These are phyloP conservation scores for Penicillium janthinellum DNA, from an alignment of 2,329 filamentous ascomycete genomes.

Conservation along the genomic window DNA sequence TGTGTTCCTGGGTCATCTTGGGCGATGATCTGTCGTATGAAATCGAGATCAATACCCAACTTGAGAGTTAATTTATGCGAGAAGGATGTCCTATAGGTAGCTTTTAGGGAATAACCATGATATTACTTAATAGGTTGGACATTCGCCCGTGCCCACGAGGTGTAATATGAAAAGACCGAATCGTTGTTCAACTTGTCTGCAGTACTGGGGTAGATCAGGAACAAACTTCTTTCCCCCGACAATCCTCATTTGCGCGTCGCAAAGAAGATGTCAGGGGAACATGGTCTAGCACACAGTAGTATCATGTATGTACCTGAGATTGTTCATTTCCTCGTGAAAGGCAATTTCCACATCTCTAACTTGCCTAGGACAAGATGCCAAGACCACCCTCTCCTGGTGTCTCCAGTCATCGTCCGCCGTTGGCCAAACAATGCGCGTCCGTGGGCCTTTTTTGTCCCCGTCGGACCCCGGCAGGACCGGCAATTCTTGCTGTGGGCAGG, in stretches of 20 bases:
- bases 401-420: slow-evolving; percentile 4
- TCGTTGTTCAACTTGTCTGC: not conserved
- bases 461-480: not conserved
- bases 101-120: not conserved
- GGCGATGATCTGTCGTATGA: not conserved
- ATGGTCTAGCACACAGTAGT: not conserved
- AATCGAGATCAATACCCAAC: not conserved
- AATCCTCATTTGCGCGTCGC: slow-evolving; percentile 7
- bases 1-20: not conserved
- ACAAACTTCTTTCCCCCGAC: not conserved
- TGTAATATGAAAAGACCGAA: not conserved
- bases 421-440: not conserved
- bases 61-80: not conserved
- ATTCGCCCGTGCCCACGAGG: not conserved
- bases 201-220: not conserved
- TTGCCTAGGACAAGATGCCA: slow-evolving; percentile 15
- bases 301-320: no score
- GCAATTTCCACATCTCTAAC: not conserved
- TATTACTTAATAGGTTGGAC: no score
- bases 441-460: slow-evolving; percentile 4
- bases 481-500: not conserved
- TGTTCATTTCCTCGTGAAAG: no score
- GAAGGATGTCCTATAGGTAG: no score
- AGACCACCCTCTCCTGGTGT: slow-evolving; percentile 5
- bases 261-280: no score